Evolutionary conservation across 768 basidiomycete species (phyloP).

Genomic region (Asterophora lycoperdoides): DNA sequence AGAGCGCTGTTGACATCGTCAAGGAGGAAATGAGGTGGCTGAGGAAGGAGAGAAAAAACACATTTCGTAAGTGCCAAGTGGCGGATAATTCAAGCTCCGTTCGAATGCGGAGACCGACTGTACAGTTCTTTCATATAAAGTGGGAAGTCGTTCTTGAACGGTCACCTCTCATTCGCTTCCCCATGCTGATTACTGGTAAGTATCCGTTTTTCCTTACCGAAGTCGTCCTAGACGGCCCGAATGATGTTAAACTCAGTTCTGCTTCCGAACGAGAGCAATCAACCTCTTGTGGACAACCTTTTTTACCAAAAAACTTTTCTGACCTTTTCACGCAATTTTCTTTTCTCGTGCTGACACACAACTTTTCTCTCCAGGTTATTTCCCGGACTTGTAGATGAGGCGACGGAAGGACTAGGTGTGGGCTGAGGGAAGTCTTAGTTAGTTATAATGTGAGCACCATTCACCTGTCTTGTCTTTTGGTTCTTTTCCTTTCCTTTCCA

Average conservation of each 20-base stretch:
- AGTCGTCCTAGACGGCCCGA: neutral
- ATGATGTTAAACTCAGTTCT: slow-evolving; percentile 41
- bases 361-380: slow-evolving; percentile 5
- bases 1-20: neutral
- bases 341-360: slow-evolving; percentile 18
- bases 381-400: neutral
- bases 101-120: slow-evolving; percentile 37
- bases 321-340: slow-evolving; percentile 25
- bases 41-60: too few species aligned
- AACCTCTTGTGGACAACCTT: slow-evolving; percentile 71
- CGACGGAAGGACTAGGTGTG: neutral
- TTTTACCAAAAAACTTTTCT: slow-evolving; percentile 56
- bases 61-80: neutral
- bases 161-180: neutral
- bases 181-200: slow-evolving; percentile 19
- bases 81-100: slow-evolving; percentile 18
- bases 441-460: slow-evolving; percentile 18
- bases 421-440: slow-evolving; percentile 2
- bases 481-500: slow-evolving; percentile 10
- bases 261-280: slow-evolving; percentile 72
- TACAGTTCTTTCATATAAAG: slow-evolving; percentile 31
- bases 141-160: slow-evolving; percentile 5
- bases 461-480: too few species aligned
- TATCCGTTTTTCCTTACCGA: neutral
- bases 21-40: neutral